Percentiles rank a stretch among this genome's conserved stretches.
Evolutionary conservation across 306 rosid genomes (phyloP).

Genomic region (Sechiopsis laciniata): DNA sequence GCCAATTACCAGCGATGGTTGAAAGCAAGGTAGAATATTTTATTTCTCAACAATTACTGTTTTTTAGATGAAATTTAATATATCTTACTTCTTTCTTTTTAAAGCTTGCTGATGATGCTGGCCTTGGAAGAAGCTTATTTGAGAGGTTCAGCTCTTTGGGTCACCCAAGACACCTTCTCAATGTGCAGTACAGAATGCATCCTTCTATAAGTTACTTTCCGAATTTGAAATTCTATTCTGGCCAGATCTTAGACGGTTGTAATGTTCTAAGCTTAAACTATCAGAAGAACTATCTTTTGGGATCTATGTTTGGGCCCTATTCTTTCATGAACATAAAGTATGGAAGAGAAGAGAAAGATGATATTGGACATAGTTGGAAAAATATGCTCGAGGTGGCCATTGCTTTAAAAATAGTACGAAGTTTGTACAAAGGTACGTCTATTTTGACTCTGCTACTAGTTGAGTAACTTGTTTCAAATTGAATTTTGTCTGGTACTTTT

Average conservation of each 20-base stretch:
- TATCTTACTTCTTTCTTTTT: constrained; percentile 12
- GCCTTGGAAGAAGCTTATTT: constrained; percentile 73
- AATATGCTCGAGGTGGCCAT: constrained; percentile 67
- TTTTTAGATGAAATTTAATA: not conserved
- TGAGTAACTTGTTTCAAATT: not conserved
- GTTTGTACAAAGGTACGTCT: constrained; percentile 48
- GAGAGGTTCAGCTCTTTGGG: constrained; percentile 47
- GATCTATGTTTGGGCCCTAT: constrained; percentile 63
- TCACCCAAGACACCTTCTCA: constrained; percentile 49
- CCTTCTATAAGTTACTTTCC: constrained; percentile 70
- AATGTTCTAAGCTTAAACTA: constrained; percentile 40
- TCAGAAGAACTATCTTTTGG: constrained; percentile 43
- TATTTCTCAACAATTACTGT: not conserved
- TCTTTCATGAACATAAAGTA: constrained; percentile 61
- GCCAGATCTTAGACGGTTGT: constrained; percentile 48
- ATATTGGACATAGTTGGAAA: constrained; percentile 56
- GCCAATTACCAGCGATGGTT: constrained; percentile 67
- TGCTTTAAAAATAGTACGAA: constrained; percentile 42
- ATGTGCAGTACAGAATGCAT: constrained; percentile 76
- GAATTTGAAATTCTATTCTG: constrained; percentile 45
- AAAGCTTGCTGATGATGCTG: constrained; percentile 48
- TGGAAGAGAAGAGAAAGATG: constrained; percentile 67
- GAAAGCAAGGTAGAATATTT: constrained; percentile 38
- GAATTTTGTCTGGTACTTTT: not conserved
- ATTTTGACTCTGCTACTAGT: not conserved